A percentile compares a stretch with the other conserved stretches of the same genome.
Conservation (phyloP, 225 moss, liverwort and hornwort species). For the Bryoerythrophyllum caledonicum region DNA sequence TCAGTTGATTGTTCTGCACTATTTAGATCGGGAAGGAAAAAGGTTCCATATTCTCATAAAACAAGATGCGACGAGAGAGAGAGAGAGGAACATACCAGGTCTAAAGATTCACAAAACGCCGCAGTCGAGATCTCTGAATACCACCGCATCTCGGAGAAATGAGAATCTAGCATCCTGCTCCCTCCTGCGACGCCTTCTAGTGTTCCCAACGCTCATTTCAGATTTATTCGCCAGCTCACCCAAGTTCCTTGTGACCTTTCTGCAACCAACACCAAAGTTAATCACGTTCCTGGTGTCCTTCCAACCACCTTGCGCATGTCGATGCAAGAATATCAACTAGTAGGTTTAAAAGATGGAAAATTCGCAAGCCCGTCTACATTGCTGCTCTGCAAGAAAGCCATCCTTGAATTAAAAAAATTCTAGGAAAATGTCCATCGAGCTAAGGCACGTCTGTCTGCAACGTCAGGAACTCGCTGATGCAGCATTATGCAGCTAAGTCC, state of each 20-base stretch:
- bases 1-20: slow-evolving; percentile 4
- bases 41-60: not conserved
- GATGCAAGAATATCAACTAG: slow-evolving; percentile 11
- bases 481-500: not conserved
- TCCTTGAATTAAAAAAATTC: not conserved
- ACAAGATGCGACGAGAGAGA: not conserved
- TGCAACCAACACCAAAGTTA: not conserved
- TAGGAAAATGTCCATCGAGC: not conserved
- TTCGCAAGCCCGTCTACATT: not conserved
- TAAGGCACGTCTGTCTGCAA: not conserved
- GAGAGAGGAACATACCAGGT: slow-evolving; percentile 35
- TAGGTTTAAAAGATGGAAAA: not conserved
- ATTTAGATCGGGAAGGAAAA: not conserved
- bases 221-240: slow-evolving; percentile 22
- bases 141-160: slow-evolving; percentile 61
- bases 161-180: slow-evolving; percentile 42
- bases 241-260: slow-evolving; percentile 9
- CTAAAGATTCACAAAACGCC: slow-evolving; percentile 57
- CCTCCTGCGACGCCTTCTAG: slow-evolving; percentile 30
- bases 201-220: slow-evolving; percentile 34
- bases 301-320: not conserved
- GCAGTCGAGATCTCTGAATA: slow-evolving; percentile 53
- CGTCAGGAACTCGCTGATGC: not conserved
- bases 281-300: slow-evolving; percentile 12
- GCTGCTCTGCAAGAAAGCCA: not conserved